phyloP scores from a whole-genome alignment of 306 rosid genomes.

The Cicer cuneatum region DNA sequence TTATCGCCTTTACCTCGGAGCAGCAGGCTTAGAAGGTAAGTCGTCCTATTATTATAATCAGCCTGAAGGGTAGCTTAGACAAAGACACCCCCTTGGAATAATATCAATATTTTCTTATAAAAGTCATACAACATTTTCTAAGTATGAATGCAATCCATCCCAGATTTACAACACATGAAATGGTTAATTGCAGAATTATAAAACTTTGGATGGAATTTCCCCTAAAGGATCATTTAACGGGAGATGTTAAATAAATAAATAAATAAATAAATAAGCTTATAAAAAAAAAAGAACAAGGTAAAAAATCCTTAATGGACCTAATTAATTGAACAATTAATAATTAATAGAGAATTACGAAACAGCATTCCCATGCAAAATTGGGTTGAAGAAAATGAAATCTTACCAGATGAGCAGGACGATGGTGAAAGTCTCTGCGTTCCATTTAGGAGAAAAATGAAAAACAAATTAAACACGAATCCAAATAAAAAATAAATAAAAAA shows the following conservation, averaged over 20 bases:
- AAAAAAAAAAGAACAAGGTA: background rate
- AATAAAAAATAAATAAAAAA: constrained; percentile 12
- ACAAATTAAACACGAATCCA: constrained; percentile 18
- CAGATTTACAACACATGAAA: too few species aligned
- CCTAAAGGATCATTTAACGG: background rate
- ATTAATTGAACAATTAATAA: background rate
- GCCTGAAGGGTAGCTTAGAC: too few species aligned
- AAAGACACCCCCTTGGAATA: too few species aligned
- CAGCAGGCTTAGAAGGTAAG: too few species aligned
- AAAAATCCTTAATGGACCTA: constrained; percentile 31
- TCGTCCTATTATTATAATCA: too few species aligned
- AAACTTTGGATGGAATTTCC: background rate
- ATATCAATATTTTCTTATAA: background rate
- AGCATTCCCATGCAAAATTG: background rate
- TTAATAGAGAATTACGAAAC: background rate
- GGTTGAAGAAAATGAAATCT: constrained; percentile 7
- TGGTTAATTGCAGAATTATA: constrained; percentile 5
- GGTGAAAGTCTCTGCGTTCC: constrained; percentile 58
- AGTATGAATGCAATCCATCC: constrained; percentile 16
- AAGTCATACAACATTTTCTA: background rate
- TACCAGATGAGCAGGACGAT: constrained; percentile 60
- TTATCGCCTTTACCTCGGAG: background rate
- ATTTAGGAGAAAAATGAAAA: constrained; percentile 21
- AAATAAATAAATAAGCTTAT: background rate
- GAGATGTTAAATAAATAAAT: background rate